These are phyloP conservation scores for Neurospora sp. DNA, from an alignment of 495 filamentous ascomycete species.

Conservation along the genomic window DNA sequence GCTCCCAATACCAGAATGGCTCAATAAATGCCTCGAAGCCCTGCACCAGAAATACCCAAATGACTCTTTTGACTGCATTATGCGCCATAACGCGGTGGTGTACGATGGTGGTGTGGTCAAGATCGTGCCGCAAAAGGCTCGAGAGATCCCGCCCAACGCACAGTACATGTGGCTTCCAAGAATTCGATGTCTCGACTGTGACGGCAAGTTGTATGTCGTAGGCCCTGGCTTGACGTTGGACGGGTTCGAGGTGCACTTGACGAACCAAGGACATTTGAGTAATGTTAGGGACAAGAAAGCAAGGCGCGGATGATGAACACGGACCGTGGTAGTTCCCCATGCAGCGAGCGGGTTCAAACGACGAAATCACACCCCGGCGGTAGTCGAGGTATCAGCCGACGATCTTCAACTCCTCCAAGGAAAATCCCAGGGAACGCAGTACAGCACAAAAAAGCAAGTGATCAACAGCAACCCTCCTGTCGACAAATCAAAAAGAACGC, in stretches of 20 bases:
- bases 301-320: background rate
- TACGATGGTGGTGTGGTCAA: conserved; percentile 28
- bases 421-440: background rate
- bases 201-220: conserved; percentile 85
- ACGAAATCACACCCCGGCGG: background rate
- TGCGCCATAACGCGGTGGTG: conserved; percentile 76
- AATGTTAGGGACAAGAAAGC: conserved; percentile 37
- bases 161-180: conserved; percentile 72
- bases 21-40: conserved; percentile 50
- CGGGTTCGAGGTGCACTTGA: conserved; percentile 89
- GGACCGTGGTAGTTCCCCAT: background rate
- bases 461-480: background rate
- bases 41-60: conserved; percentile 58
- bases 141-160: conserved; percentile 41
- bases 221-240: conserved; percentile 71
- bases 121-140: background rate
- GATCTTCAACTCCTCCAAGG: background rate
- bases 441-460: background rate
- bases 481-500: background rate
- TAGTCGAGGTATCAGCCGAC: background rate
- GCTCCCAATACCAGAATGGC: conserved; percentile 77
- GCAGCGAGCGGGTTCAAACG: background rate
- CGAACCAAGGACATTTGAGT: conserved; percentile 66
- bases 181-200: conserved; percentile 83
- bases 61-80: conserved; percentile 74